Evolutionary conservation across 495 filamentous ascomycete genomes (phyloP).

Genomic region (Gamarada debralockiae): DNA sequence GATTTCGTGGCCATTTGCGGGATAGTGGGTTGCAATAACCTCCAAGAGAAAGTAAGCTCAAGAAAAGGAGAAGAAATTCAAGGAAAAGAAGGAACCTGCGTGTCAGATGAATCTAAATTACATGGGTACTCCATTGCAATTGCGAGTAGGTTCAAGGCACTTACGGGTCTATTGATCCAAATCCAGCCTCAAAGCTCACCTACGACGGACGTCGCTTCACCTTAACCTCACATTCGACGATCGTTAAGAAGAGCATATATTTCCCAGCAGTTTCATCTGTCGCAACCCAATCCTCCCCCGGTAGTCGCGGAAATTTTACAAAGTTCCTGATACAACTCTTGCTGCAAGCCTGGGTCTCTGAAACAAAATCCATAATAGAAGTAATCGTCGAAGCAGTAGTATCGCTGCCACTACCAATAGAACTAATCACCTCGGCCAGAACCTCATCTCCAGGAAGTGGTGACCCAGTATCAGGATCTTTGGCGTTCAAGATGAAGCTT

Average conservation of each 20-base stretch:
- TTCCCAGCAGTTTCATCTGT: slow-evolving; percentile 1
- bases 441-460: slow-evolving; percentile 8
- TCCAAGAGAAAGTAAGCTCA: too few species aligned
- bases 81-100: too few species aligned
- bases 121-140: too few species aligned
- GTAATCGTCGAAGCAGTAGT: slow-evolving; percentile 17
- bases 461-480: slow-evolving; percentile 13
- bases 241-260: slow-evolving; percentile 1
- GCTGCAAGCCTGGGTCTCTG: background rate
- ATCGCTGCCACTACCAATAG: slow-evolving; percentile 15
- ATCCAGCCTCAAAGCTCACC: too few species aligned
- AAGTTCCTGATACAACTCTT: background rate
- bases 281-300: slow-evolving; percentile 2
- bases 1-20: too few species aligned
- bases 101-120: too few species aligned
- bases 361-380: slow-evolving; percentile 14
- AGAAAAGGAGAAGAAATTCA: too few species aligned
- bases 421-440: slow-evolving; percentile 15
- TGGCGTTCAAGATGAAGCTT: slow-evolving; percentile 12
- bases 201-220: background rate
- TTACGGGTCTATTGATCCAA: too few species aligned
- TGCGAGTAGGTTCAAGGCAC: too few species aligned
- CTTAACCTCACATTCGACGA: slow-evolving; percentile 5
- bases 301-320: background rate
- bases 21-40: too few species aligned